Percentiles rank a stretch among this genome's conserved stretches.
Evolutionary conservation across 2,329 filamentous ascomycete genomes (phyloP).

Genomic region (Fusarium robinianum): DNA sequence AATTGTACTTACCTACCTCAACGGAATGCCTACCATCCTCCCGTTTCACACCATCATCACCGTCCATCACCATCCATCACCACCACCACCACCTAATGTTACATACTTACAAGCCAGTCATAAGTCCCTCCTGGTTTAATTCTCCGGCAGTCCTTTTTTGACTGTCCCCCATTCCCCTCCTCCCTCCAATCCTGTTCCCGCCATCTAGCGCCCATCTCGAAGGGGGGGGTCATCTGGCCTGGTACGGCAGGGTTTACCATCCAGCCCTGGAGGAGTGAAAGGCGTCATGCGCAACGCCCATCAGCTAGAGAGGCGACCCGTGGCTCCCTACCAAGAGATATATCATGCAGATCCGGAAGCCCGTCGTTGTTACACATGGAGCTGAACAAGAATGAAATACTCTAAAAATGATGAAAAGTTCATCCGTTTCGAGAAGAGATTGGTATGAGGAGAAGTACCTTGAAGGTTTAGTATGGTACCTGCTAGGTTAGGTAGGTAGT

Average conservation of each 20-base stretch:
- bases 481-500: slow-evolving; percentile 5
- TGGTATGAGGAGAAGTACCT: neutral
- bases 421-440: no score
- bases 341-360: no score
- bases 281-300: neutral
- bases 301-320: no score
- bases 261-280: neutral
- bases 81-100: slow-evolving; percentile 11
- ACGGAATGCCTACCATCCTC: slow-evolving; percentile 19
- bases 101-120: slow-evolving; percentile 20
- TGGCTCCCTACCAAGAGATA: no score
- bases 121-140: slow-evolving; percentile 20
- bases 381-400: no score
- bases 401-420: no score
- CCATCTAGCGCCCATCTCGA: slow-evolving; percentile 24
- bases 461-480: neutral
- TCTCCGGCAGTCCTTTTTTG: slow-evolving; percentile 26
- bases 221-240: slow-evolving; percentile 28
- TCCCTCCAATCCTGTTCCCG: slow-evolving; percentile 6
- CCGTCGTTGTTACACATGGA: no score
- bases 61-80: slow-evolving; percentile 25
- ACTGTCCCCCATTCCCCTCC: slow-evolving; percentile 10
- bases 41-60: slow-evolving; percentile 8
- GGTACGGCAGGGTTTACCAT: neutral
- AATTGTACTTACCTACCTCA: slow-evolving; percentile 14